phyloP scores from a whole-genome alignment of 73 alveolate genomes.

The Blepharisma stoltei region DNA sequence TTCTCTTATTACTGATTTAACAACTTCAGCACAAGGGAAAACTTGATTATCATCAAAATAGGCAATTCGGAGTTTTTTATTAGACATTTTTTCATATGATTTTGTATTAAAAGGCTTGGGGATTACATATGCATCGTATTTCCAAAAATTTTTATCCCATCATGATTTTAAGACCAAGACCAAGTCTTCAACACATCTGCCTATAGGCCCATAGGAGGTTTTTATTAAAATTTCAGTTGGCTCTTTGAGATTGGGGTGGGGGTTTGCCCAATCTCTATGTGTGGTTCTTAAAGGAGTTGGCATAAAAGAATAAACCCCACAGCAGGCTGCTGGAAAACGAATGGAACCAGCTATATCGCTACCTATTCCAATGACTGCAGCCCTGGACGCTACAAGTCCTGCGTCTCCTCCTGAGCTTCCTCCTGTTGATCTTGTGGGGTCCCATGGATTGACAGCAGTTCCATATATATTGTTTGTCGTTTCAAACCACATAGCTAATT shows the following conservation, averaged over 20 bases:
- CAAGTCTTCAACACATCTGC: constrained; percentile 61
- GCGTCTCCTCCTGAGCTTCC: constrained; percentile 84
- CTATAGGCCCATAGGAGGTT: constrained; percentile 57
- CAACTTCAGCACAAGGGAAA: background rate
- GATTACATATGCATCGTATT: background rate
- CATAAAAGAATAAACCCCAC: constrained; percentile 62
- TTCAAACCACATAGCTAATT: constrained; percentile 60
- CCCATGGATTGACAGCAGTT: constrained; percentile 55
- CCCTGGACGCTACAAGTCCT: constrained; percentile 59
- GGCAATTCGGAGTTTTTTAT: background rate
- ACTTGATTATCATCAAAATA: background rate
- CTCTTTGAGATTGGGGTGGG: background rate
- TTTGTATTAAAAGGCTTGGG: background rate
- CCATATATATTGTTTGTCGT: constrained; percentile 68
- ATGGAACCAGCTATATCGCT: constrained; percentile 75
- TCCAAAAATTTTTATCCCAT: background rate
- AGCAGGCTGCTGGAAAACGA: constrained; percentile 66
- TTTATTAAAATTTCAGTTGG: constrained; percentile 3
- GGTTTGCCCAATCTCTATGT: constrained; percentile 37
- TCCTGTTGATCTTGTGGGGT: constrained; percentile 69
- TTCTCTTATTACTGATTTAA: background rate
- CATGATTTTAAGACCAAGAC: constrained; percentile 7
- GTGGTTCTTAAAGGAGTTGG: constrained; percentile 56
- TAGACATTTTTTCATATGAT: background rate
- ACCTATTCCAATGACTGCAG: constrained; percentile 70